A percentile compares a stretch with the other conserved stretches of the same genome.
phyloP scores from a whole-genome alignment of 2,329 filamentous ascomycete genomes.

The Taxawa tesnikishii region DNA sequence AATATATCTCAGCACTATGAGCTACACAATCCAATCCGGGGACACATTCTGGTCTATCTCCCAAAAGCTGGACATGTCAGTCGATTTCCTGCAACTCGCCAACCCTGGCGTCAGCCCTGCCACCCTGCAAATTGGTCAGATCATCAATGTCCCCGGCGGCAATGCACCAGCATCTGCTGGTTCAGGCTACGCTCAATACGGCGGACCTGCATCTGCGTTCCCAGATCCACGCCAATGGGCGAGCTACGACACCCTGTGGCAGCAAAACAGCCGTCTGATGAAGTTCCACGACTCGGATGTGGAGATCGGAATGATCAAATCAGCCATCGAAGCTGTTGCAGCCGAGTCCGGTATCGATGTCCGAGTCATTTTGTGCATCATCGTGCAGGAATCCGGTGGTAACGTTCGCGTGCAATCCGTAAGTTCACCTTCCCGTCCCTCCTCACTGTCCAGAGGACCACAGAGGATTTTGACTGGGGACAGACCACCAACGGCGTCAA shows the following conservation, averaged over 20 bases:
- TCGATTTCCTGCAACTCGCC: too few relatives aligned
- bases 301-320: constrained; percentile 2
- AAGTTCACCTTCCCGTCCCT: too few relatives aligned
- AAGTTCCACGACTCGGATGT: constrained; percentile 1
- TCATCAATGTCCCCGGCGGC: constrained; percentile 1
- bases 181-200: constrained; percentile 2
- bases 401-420: too few relatives aligned
- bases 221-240: constrained; percentile 2
- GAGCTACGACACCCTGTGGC: constrained; percentile 1
- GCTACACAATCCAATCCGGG: constrained; percentile 3
- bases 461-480: too few relatives aligned
- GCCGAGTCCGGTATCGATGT: too few relatives aligned
- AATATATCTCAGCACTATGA: too few relatives aligned
- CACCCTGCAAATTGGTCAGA: constrained; percentile 72
- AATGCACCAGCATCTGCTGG: constrained; percentile 1
- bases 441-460: too few relatives aligned
- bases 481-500: too few relatives aligned
- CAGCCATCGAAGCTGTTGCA: too few relatives aligned
- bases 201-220: constrained; percentile 1
- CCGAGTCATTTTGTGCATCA: too few relatives aligned
- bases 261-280: constrained; percentile 3
- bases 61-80: constrained; percentile 1
- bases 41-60: constrained; percentile 2
- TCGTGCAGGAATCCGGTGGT: too few relatives aligned
- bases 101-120: constrained; percentile 90